Evolutionary conservation across 768 basidiomycete species (phyloP), one percentile per base, ranked within the genome.

Genomic region (Leccinum olivaceopallidum): DNA sequence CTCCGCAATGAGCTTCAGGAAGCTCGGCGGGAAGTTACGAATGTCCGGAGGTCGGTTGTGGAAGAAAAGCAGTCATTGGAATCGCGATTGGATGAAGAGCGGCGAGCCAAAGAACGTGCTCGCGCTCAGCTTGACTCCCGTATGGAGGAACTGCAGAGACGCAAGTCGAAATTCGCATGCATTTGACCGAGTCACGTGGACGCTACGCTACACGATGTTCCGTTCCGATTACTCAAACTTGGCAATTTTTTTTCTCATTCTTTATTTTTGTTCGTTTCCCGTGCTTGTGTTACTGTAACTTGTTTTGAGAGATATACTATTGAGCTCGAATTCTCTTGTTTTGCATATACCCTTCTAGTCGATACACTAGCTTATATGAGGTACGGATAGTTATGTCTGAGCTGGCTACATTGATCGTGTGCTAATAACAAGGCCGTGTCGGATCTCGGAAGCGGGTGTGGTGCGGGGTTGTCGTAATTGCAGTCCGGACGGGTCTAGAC

Each of bases 121-220:
- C 86, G 92, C 55, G 87, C 88, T 62, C 93, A 94, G 74, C 84
- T 95, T 30, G 94, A 95, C 71, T 82, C 83, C 18, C 87, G 94
- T 64, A 89, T 94, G 87, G 91, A 93, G 58, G 94, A 95, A 69
- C 78, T 94, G 47, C 79, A 83, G 62, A 84, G 83, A 77, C 88
- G 91, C 61, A 95, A 94, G 79, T 94, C 92, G 63, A 96, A 95
- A 78, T 96, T 94, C 75, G 90, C 88, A 56, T 94, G 92, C 76
- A 82, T 94, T 75, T 94, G 80, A 83, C 59, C 61, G 62, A 56
- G 51, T 60, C 36, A 49, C 26, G 51, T 32, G 49, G 39, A 44
- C 32, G 6, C 56, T 51, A 44, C 32, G 10, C 56, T 51, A 57
- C 39, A 57, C 39, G 9, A 60, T 65, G 53, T 57, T 52, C 44